Conservation (phyloP, 2,329 filamentous ascomycete genomes). For the Coniochaeta ligniaria region DNA sequence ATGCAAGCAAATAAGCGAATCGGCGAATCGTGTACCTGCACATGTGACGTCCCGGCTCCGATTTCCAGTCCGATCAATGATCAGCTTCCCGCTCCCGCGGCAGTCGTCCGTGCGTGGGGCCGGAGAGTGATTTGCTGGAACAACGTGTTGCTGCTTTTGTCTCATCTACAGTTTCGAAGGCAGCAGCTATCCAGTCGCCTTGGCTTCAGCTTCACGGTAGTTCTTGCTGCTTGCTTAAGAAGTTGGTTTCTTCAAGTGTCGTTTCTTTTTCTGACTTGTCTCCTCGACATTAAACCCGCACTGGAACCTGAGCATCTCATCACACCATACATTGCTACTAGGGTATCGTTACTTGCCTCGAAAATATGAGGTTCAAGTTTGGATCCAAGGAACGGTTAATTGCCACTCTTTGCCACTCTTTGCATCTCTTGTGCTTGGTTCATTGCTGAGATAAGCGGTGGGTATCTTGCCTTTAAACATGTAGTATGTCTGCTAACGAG, state of each 20-base stretch:
- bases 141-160: background rate
- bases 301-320: background rate
- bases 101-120: background rate
- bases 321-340: background rate
- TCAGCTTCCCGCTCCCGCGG: background rate
- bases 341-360: background rate
- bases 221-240: background rate
- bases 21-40: background rate
- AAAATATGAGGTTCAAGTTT: conserved; percentile 27
- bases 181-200: background rate
- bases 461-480: background rate
- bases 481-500: conserved; percentile 3
- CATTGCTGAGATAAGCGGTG: conserved; percentile 41
- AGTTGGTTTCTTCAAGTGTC: background rate
- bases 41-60: background rate
- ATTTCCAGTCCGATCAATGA: background rate
- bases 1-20: background rate
- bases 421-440: conserved; percentile 44
- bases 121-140: background rate
- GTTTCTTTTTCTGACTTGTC: background rate
- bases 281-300: background rate
- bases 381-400: conserved; percentile 37
- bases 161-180: background rate
- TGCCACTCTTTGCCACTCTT: conserved; percentile 40
- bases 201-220: background rate